These are phyloP conservation scores for Spinellus fusiger DNA, from an alignment of 192 early-diverging fungal genomes.

Conservation along the genomic window DNA sequence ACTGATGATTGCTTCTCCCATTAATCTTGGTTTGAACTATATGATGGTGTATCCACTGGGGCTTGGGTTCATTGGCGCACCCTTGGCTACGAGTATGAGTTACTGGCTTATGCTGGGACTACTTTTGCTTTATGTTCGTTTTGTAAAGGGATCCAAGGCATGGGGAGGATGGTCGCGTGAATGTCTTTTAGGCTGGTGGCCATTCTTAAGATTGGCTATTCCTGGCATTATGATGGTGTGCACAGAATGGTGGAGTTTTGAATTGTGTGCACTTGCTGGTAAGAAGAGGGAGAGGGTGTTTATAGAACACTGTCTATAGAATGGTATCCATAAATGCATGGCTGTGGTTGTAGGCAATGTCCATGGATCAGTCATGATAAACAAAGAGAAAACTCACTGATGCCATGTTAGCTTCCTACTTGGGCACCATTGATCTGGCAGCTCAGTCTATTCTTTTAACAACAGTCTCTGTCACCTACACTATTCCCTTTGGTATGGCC, in stretches of 20 bases:
- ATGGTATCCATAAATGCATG: too few species aligned
- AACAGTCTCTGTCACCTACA: slow-evolving; percentile 63
- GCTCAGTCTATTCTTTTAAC: slow-evolving; percentile 79
- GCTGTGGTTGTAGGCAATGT: too few species aligned
- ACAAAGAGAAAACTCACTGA: too few species aligned
- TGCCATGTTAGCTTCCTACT: slow-evolving; percentile 58
- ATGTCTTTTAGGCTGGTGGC: slow-evolving; percentile 53
- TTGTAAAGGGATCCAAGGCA: slow-evolving; percentile 56
- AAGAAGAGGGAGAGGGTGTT: too few species aligned
- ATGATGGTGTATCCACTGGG: slow-evolving; percentile 66
- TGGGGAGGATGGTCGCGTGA: slow-evolving; percentile 88
- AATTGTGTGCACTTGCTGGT: slow-evolving; percentile 55
- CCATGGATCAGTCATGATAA: too few species aligned
- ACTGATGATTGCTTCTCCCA: slow-evolving; percentile 57
- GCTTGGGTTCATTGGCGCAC: slow-evolving; percentile 80
- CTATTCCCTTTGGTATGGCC: slow-evolving; percentile 75
- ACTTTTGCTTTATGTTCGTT: slow-evolving; percentile 58
- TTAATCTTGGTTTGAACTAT: slow-evolving; percentile 78
- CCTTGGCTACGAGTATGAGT: slow-evolving; percentile 69
- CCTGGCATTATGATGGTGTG: slow-evolving; percentile 78
- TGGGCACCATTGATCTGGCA: slow-evolving; percentile 71
- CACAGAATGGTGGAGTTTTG: slow-evolving; percentile 72
- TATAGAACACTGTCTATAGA: too few species aligned
- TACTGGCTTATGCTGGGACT: slow-evolving; percentile 68
- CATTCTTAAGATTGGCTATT: slow-evolving; percentile 61